Percentiles rank a stretch among this genome's conserved stretches.
Conservation (phyloP, 208 protist genomes). For the Trypanosoma congolense region DNA sequence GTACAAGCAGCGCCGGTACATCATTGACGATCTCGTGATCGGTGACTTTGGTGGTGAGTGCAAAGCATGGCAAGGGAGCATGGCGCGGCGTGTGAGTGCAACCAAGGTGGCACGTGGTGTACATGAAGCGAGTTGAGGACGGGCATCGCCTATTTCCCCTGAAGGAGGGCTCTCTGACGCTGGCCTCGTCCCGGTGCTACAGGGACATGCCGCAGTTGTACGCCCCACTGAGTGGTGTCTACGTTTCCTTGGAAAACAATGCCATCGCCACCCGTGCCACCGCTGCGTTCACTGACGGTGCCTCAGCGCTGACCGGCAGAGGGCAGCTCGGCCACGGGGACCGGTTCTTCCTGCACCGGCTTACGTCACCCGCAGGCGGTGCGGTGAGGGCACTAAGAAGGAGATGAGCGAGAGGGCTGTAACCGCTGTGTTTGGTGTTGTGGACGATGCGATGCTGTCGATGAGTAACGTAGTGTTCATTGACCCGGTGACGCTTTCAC, state of each 20-base stretch:
- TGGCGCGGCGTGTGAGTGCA: background rate
- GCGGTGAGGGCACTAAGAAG: background rate
- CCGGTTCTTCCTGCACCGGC: background rate
- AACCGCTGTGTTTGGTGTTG: background rate
- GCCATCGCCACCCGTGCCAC: slow-evolving; percentile 33
- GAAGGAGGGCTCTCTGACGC: background rate
- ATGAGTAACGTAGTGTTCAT: no score
- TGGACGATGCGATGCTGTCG: no score
- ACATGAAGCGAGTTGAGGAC: background rate
- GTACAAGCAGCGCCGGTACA: background rate
- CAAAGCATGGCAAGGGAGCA: background rate
- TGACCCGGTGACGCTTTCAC: no score
- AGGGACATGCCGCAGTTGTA: background rate
- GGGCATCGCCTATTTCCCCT: background rate
- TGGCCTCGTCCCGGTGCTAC: background rate
- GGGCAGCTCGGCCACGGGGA: slow-evolving; percentile 1
- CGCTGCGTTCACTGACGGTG: slow-evolving; percentile 16
- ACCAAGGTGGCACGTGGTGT: background rate
- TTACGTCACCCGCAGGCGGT: background rate
- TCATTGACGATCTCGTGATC: background rate
- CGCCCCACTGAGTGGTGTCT: background rate
- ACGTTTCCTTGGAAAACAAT: background rate
- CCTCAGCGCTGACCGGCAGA: slow-evolving; percentile 4
- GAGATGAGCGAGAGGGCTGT: background rate
- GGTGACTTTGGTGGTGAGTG: background rate